Conservation (phyloP, 1,139 yeast species). For the Saccharomyces hybrid region DNA sequence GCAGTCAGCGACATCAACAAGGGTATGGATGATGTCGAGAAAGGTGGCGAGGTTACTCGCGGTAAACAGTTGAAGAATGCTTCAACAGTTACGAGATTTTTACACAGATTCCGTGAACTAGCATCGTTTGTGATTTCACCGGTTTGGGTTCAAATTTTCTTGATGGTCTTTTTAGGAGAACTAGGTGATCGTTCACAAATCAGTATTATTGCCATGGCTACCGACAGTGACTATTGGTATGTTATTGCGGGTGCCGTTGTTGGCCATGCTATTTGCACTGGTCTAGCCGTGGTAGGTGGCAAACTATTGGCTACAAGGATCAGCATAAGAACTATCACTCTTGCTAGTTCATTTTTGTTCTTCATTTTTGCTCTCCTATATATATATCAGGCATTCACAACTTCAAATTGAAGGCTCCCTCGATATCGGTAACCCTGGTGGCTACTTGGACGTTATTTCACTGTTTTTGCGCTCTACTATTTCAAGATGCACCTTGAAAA, state of each 20-base stretch:
- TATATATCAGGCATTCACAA: constrained; percentile 51
- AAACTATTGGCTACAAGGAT: constrained; percentile 80
- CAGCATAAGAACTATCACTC: constrained; percentile 83
- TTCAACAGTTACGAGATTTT: constrained; percentile 7
- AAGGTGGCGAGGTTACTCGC: constrained; percentile 35
- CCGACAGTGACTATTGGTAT: constrained; percentile 86
- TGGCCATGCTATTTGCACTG: constrained; percentile 89
- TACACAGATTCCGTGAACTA: constrained; percentile 38
- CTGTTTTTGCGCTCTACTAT: background rate
- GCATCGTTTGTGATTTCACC: constrained; percentile 71
- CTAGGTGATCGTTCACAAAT: constrained; percentile 99
- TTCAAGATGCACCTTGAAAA: background rate
- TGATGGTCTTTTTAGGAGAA: constrained; percentile 94
- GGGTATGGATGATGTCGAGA: constrained; percentile 49
- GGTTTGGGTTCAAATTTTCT: constrained; percentile 86
- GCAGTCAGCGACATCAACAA: constrained; percentile 52
- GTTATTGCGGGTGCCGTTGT: constrained; percentile 83
- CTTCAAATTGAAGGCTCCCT: background rate
- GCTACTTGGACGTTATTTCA: background rate
- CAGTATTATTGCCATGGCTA: constrained; percentile 97
- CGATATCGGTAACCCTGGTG: background rate
- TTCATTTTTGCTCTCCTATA: constrained; percentile 75
- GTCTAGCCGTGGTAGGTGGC: constrained; percentile 91
- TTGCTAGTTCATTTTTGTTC: constrained; percentile 85
- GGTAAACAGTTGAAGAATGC: constrained; percentile 6